Conservation (phyloP, 2,329 filamentous ascomycete genomes). For the Pyricularia pennisetigena region DNA sequence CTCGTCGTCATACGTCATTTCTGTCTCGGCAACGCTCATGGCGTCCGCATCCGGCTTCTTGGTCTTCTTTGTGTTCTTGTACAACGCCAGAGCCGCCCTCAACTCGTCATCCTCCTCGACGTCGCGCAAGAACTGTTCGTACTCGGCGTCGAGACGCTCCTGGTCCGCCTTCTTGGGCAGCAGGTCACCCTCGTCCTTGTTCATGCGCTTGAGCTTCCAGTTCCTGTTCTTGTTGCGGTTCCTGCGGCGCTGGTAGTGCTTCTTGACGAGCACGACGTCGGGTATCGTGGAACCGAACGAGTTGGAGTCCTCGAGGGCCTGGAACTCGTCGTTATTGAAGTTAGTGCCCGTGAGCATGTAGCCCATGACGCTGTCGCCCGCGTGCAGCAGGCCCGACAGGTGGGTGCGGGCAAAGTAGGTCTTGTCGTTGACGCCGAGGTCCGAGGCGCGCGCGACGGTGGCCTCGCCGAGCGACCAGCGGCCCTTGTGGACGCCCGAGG, state of each 20-base stretch:
- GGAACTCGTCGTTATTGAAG: constrained; percentile 83
- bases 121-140: constrained; percentile 93
- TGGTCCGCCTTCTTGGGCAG: constrained; percentile 80
- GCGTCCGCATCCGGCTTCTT: constrained; percentile 40
- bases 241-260: constrained; percentile 73
- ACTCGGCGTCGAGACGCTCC: constrained; percentile 82
- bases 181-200: constrained; percentile 78
- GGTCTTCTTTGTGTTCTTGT: constrained; percentile 56
- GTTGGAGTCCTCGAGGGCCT: constrained; percentile 69
- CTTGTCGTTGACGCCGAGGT: constrained; percentile 76
- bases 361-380: constrained; percentile 90
- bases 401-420: constrained; percentile 90
- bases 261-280: constrained; percentile 94
- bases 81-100: constrained; percentile 73
- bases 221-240: constrained; percentile 75
- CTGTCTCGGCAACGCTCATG: constrained; percentile 59
- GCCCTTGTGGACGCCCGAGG: constrained; percentile 62
- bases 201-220: constrained; percentile 95
- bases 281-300: constrained; percentile 72
- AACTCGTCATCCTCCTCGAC: constrained; percentile 93
- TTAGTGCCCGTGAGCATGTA: constrained; percentile 84
- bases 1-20: constrained; percentile 35
- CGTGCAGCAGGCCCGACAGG: constrained; percentile 72
- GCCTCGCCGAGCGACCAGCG: constrained; percentile 79
- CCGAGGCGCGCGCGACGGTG: constrained; percentile 76